These are phyloP conservation scores for Margaritispora aquatica DNA, from an alignment of 495 filamentous ascomycete genomes.

Conservation along the genomic window DNA sequence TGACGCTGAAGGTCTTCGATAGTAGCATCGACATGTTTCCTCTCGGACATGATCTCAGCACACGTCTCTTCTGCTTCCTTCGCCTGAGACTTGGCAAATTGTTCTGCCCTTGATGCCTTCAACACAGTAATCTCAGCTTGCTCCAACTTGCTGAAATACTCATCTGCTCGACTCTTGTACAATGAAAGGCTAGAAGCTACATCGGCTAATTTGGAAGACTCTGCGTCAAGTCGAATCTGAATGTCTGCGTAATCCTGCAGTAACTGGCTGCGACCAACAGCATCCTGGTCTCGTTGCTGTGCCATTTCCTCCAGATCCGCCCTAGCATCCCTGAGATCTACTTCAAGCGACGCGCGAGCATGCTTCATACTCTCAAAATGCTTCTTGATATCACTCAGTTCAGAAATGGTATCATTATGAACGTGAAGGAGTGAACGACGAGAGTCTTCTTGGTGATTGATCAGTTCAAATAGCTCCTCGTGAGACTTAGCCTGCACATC, in stretches of 20 bases:
- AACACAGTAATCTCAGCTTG: slow-evolving; percentile 94
- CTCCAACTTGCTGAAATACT: slow-evolving; percentile 97
- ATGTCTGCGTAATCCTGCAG: slow-evolving; percentile 90
- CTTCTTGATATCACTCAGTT: slow-evolving; percentile 77
- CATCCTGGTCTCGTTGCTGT: slow-evolving; percentile 73
- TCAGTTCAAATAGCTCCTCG: slow-evolving; percentile 88
- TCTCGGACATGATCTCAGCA: slow-evolving; percentile 84
- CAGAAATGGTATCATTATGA: slow-evolving; percentile 79
- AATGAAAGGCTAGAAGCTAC: slow-evolving; percentile 75
- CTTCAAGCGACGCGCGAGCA: slow-evolving; percentile 67
- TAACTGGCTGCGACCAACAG: slow-evolving; percentile 75
- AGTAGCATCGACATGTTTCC: slow-evolving; percentile 80
- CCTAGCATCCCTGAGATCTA: slow-evolving; percentile 80
- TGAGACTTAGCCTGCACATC: slow-evolving; percentile 92
- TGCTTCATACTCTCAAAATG: slow-evolving; percentile 83
- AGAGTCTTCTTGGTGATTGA: slow-evolving; percentile 90
- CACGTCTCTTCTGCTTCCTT: slow-evolving; percentile 88
- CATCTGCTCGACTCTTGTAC: slow-evolving; percentile 90
- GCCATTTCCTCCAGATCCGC: slow-evolving; percentile 80
- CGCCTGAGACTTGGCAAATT: slow-evolving; percentile 85
- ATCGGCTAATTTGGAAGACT: slow-evolving; percentile 79
- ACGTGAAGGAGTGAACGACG: slow-evolving; percentile 72
- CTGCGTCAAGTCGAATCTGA: slow-evolving; percentile 86
- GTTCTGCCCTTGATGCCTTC: slow-evolving; percentile 85
- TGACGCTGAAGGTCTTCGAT: slow-evolving; percentile 89